Evolutionary conservation across 495 filamentous ascomycete species (phyloP).

Genomic region (Lepidopterella palustris): DNA sequence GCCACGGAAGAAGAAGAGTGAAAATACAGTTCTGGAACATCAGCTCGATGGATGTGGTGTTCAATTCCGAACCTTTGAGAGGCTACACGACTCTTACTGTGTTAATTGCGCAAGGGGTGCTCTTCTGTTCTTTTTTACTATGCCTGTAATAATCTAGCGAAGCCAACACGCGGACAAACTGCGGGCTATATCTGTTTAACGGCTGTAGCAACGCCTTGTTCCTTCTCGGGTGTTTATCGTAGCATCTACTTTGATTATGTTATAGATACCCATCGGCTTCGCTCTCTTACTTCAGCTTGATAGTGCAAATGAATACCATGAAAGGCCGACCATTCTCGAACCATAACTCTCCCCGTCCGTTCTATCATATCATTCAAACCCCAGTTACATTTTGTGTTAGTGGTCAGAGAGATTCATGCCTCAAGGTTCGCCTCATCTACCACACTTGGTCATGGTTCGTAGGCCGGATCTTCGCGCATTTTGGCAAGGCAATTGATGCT

Average conservation of each 20-base stretch:
- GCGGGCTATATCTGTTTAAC: background rate
- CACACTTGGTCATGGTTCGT: background rate
- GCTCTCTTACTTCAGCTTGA: background rate
- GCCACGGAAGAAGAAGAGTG: slow-evolving; percentile 19
- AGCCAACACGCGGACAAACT: background rate
- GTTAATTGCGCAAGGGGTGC: too few relatives aligned
- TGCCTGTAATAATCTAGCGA: background rate
- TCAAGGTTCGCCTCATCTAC: background rate
- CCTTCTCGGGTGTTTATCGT: background rate
- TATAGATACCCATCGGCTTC: slow-evolving; percentile 18
- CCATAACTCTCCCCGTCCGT: too few relatives aligned
- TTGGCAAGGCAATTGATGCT: background rate
- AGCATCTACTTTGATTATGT: background rate
- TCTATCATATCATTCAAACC: background rate
- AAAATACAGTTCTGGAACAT: background rate
- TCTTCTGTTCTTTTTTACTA: background rate
- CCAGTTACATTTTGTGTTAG: background rate
- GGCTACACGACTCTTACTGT: background rate
- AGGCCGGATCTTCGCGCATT: background rate
- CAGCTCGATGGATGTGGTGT: background rate
- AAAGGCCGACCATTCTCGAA: background rate
- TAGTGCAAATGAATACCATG: background rate
- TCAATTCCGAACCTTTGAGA: background rate
- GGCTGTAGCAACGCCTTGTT: background rate
- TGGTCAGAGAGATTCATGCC: background rate